Base-by-base conservation (phyloP, 768 basidiomycete genomes). In the Pleurotus cornucopiae region DNA sequence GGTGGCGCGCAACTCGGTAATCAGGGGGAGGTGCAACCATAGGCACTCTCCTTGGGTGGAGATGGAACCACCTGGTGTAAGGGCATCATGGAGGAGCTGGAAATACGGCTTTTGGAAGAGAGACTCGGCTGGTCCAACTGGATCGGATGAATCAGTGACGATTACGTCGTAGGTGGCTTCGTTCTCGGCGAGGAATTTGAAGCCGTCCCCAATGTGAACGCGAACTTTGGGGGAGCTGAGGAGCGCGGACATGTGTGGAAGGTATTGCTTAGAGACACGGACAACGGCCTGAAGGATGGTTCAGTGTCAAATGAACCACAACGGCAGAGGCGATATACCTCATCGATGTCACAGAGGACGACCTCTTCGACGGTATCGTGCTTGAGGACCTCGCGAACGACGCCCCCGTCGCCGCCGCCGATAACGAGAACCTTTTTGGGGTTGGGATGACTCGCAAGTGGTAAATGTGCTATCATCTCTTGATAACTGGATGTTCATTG, bases 61-160 rank as follows among this genome's bases (percentile, higher is more conserved):
- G 66, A 98, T 94, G 68, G 90, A 84, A 2, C 96, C 96, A 16
- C 93, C 94, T 2, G 89, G 88, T 13, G 86, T 76, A 58, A 99
- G 83, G 0, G 95, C 91, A 64, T 94, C 88, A 68, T 94, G 84
- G 56, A 99, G 81, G 37, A 98, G 85, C 70, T 92, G 82, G 79
- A 98, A 99, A 83, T 97, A 99, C 1, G 94, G 91, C 70, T 94
- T 90, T 73, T 98, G 83, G 82, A 99, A 98, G 61, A 98, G 88
- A 20, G 89, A 82, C 45, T 85, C 88, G 45, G 96, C 96, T 43
- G 96, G 96, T 43, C 96, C 96, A 55, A 98, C 93, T 39, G 96
- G 96, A 71, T 98, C 96, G 18, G 94, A 97, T 16, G 95, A 98
- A 71, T 99, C 96, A 60, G 96, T 99, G 75, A 99, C 91, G 76